Evolutionary conservation across 208 protist species (phyloP).

Genomic region (Crithidia acanthocephali): DNA sequence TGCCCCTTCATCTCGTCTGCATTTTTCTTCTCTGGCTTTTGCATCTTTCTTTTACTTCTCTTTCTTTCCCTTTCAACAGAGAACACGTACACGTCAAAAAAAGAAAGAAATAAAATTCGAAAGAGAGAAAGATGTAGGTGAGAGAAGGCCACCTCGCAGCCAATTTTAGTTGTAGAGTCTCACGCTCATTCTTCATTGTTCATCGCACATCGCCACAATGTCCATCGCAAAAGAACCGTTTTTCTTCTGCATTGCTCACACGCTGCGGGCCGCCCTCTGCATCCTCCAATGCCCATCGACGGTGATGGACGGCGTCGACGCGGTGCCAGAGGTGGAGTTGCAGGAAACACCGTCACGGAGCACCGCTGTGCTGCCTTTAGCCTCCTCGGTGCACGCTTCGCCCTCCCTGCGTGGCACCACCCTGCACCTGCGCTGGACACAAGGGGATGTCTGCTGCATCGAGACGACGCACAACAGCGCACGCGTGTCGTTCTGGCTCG

Average conservation of each 20-base stretch:
- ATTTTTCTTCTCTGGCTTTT: no score
- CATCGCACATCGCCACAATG: neutral
- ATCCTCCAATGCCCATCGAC: slow-evolving; percentile 97
- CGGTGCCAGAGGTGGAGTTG: slow-evolving; percentile 98
- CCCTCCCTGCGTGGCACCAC: neutral
- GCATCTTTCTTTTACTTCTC: no score
- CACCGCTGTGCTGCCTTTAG: neutral
- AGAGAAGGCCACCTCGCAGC: no score
- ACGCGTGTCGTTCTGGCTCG: slow-evolving; percentile 92
- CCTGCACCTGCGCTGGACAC: slow-evolving; percentile 38
- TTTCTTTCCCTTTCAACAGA: no score
- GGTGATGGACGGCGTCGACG: slow-evolving; percentile 97
- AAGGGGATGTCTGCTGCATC: slow-evolving; percentile 92
- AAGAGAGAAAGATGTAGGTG: no score
- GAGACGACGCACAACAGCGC: slow-evolving; percentile 96
- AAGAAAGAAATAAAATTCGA: no score
- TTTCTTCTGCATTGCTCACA: slow-evolving; percentile 90
- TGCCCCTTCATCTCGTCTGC: no score
- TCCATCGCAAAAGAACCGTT: slow-evolving; percentile 82
- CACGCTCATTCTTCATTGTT: neutral
- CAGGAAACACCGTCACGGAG: slow-evolving; percentile 17
- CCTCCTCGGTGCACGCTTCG: neutral
- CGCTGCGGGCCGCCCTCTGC: slow-evolving; percentile 96
- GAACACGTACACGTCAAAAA: no score
- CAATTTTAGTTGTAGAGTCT: neutral